Evolutionary conservation across 2,329 filamentous ascomycete species (phyloP).

Genomic region (Apiospora aurea): DNA sequence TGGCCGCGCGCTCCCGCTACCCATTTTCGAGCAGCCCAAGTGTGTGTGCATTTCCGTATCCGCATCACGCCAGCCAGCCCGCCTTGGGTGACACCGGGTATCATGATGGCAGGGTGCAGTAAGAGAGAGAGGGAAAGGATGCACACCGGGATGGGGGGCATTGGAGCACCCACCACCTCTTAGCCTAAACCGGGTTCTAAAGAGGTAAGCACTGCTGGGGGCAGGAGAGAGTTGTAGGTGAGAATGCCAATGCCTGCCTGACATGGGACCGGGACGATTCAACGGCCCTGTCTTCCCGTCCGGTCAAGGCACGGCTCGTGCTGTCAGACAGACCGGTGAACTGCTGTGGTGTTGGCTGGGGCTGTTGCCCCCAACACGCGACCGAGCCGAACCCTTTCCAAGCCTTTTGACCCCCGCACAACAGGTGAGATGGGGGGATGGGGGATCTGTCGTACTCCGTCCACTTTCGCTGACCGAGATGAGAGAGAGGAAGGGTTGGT

Average conservation of each 20-base stretch:
- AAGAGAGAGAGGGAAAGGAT: background rate
- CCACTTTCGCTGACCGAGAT: background rate
- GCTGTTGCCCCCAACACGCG: background rate
- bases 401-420: background rate
- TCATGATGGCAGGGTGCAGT: background rate
- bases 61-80: slow-evolving; percentile 4
- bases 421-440: slow-evolving; percentile 10
- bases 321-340: slow-evolving; percentile 21
- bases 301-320: slow-evolving; percentile 17
- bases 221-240: background rate
- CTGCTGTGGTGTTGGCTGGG: background rate
- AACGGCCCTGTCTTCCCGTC: slow-evolving; percentile 19
- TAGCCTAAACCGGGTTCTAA: background rate
- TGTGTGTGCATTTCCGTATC: background rate
- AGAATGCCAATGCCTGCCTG: too few species aligned
- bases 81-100: background rate
- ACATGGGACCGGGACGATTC: background rate
- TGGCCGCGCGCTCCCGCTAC: background rate
- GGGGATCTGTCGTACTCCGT: background rate
- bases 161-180: background rate
- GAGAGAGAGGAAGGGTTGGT: background rate
- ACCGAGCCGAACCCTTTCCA: background rate
- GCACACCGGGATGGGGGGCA: background rate
- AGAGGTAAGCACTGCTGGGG: background rate
- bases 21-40: background rate